These are phyloP conservation scores for Sphaceloma murrayae DNA, from an alignment of 2,329 filamentous ascomycete species.

Conservation along the genomic window DNA sequence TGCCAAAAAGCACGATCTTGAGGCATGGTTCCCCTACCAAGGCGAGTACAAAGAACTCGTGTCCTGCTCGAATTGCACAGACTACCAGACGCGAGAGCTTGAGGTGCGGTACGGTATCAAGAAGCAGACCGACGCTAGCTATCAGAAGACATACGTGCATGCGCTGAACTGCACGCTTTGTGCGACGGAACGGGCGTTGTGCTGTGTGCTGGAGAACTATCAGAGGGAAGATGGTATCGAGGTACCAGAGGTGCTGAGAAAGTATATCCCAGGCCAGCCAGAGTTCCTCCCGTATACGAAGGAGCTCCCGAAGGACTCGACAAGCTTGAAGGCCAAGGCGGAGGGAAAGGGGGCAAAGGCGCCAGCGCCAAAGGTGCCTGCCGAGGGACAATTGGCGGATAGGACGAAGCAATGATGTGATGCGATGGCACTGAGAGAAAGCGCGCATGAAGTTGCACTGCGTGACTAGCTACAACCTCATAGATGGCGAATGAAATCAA, in stretches of 20 bases:
- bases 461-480: too few relatives aligned
- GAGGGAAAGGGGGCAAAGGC: slow-evolving; percentile 25
- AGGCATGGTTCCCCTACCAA: slow-evolving; percentile 94
- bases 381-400: slow-evolving; percentile 19
- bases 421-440: not conserved
- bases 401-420: slow-evolving; percentile 18
- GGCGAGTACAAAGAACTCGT: slow-evolving; percentile 97
- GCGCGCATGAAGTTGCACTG: slow-evolving; percentile 1
- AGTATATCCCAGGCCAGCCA: slow-evolving; percentile 81
- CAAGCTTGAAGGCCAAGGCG: slow-evolving; percentile 47
- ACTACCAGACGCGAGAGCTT: slow-evolving; percentile 89
- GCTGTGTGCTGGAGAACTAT: slow-evolving; percentile 94
- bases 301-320: slow-evolving; percentile 69
- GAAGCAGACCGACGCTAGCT: slow-evolving; percentile 61
- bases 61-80: slow-evolving; percentile 94
- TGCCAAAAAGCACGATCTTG: slow-evolving; percentile 89
- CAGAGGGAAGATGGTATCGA: slow-evolving; percentile 78
- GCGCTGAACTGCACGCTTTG: slow-evolving; percentile 82
- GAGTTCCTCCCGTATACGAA: slow-evolving; percentile 84
- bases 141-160: slow-evolving; percentile 89
- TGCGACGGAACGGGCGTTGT: slow-evolving; percentile 84
- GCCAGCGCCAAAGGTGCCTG: slow-evolving; percentile 20
- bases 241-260: slow-evolving; percentile 73
- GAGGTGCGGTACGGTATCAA: slow-evolving; percentile 89
- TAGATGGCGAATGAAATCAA: not conserved